phyloP scores from a whole-genome alignment of 176 grass and related monocot genomes.

The Avena atlantica region DNA sequence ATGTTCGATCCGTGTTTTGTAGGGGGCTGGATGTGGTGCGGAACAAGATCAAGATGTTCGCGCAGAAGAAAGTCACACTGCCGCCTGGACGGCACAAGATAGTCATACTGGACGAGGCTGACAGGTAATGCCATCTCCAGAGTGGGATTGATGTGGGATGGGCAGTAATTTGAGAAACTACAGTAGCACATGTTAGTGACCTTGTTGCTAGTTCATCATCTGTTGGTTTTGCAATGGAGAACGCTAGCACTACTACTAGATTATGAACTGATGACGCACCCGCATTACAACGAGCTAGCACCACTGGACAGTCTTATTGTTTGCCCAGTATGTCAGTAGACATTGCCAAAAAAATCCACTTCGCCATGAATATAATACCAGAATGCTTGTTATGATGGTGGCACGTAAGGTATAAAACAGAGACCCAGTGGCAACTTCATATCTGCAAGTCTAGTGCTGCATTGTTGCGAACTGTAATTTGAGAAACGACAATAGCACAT shows the following conservation, averaged over 20 bases:
- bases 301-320: background rate
- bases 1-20: slow-evolving; percentile 19
- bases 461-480: too few species aligned
- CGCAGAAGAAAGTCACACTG: slow-evolving; percentile 96
- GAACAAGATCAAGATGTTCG: slow-evolving; percentile 99
- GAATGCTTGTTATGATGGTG: background rate
- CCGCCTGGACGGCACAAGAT: slow-evolving; percentile 85
- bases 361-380: background rate
- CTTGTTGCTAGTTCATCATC: slow-evolving; percentile 3
- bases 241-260: background rate
- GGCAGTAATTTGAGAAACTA: background rate
- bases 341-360: background rate
- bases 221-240: background rate
- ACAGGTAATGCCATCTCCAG: slow-evolving; percentile 63
- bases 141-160: background rate
- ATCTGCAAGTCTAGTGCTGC: background rate
- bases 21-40: slow-evolving; percentile 96
- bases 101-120: slow-evolving; percentile 92
- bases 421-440: background rate
- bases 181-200: background rate
- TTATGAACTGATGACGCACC: background rate
- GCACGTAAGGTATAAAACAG: background rate
- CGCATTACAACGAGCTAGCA: background rate
- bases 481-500: background rate
- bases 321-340: background rate